Evolutionary conservation across 2,329 filamentous ascomycete species (phyloP), one percentile per base, ranked within the genome.

Genomic region (Colletotrichum chlorophyti): DNA sequence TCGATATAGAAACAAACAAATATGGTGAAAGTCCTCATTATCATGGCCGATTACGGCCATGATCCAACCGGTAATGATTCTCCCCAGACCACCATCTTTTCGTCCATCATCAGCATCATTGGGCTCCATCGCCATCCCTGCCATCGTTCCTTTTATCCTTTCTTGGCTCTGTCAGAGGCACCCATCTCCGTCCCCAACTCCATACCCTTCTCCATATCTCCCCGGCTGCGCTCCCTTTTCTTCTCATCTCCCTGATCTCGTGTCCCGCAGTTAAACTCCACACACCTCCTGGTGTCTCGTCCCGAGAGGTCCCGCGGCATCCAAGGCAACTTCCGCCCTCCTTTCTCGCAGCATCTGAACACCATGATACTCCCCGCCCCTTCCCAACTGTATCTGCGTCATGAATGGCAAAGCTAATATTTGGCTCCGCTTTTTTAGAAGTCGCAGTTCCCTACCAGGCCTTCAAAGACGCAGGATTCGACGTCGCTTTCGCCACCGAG

Each of bases 31-130:
- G 75, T 75, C 21, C 64, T 81, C 34, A 76, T 83, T 38, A 63
- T 81, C 50, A 83, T 83, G 79, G 75, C 80, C 37, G 80, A 84
- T 64, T 83, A 83, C 60, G 81, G 80, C 38, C 79, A 83, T 63
- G 81, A 84, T 62, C 82, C 81, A 2, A 83, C 81, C 40, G 80
- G 81, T 83, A 62, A 43, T 17, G 17, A 27, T 17, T 15, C 2
- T 21, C 45, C 12, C 23, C 6, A 14, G 11, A 12, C 15, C 34
- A 37, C 11, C 34, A n/a, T 17, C 12, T 37, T n/a, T 11, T 27
- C 41, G 17, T 37, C 47, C 46, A 29, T 37, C 17, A 14, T 34
- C 23, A 35, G 5, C 45, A 31, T 35, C 19, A 10, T 21, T 17
- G 7, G 7, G 11, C 14, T 5, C n/a, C 41, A 26, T 23, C 41